A percentile compares a stretch with the other conserved stretches of the same genome.
Evolutionary conservation across 148 eudicot genomes (phyloP).

Genomic region (Dysphania ambrosioides): DNA sequence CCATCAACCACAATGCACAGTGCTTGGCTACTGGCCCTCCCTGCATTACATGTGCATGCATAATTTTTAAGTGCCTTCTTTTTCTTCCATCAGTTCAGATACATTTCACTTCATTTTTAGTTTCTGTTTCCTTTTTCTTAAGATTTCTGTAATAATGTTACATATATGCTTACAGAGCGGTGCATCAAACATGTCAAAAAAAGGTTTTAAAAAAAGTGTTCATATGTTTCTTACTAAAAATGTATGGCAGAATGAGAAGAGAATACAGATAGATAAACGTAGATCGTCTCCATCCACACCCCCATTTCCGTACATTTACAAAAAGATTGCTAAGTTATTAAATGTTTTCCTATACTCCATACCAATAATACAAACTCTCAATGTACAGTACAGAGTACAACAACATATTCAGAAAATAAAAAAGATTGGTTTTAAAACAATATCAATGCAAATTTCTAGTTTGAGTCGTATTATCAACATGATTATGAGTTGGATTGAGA

Average conservation of each 20-base stretch:
- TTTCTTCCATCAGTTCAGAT: constrained; percentile 25
- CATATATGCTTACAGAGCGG: neutral
- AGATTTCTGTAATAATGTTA: neutral
- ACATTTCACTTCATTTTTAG: neutral
- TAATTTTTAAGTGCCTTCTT: constrained; percentile 27
- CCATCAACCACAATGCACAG: constrained; percentile 21
- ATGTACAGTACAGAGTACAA: too few species aligned
- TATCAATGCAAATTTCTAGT: too few species aligned
- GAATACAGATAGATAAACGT: constrained; percentile 12
- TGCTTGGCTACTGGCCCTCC: constrained; percentile 19
- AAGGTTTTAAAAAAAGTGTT: neutral
- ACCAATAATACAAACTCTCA: too few species aligned
- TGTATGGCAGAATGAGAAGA: constrained; percentile 15
- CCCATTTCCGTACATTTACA: neutral
- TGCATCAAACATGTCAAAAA: constrained; percentile 12
- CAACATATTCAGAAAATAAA: too few species aligned
- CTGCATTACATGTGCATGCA: constrained; percentile 36
- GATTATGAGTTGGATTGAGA: too few species aligned
- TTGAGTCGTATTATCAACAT: too few species aligned
- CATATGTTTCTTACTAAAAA: constrained; percentile 4
- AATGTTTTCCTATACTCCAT: too few species aligned
- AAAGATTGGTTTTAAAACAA: too few species aligned
- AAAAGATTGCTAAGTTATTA: too few species aligned
- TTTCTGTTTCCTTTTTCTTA: neutral
- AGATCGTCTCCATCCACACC: constrained; percentile 39